Percentiles rank a stretch among this genome's conserved stretches.
Evolutionary conservation across 495 filamentous ascomycete genomes (phyloP).

Genomic region (Podospora anserina): DNA sequence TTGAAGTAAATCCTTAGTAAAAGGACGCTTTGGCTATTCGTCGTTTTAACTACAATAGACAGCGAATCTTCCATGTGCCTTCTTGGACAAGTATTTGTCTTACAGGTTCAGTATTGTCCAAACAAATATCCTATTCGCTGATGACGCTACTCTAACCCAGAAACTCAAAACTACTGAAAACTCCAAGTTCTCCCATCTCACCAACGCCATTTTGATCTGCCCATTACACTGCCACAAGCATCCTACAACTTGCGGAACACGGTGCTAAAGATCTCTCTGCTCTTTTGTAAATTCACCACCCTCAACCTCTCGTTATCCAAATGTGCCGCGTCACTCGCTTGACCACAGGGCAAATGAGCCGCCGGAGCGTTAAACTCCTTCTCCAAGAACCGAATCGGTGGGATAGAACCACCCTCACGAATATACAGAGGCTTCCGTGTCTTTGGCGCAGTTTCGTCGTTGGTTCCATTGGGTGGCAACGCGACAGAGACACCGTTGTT

Average conservation of each 20-base stretch:
- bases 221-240: neutral
- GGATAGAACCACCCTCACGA: constrained; percentile 91
- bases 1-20: too few relatives aligned
- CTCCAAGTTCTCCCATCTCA: neutral
- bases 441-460: constrained; percentile 27
- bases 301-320: constrained; percentile 90
- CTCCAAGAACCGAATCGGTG: constrained; percentile 88
- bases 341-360: constrained; percentile 90
- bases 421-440: constrained; percentile 74
- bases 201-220: neutral
- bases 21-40: too few relatives aligned
- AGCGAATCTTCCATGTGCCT: too few relatives aligned
- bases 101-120: too few relatives aligned
- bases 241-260: constrained; percentile 61
- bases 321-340: constrained; percentile 92
- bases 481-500: constrained; percentile 6
- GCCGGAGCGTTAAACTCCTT: constrained; percentile 92
- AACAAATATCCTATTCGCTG: neutral
- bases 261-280: constrained; percentile 81
- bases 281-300: constrained; percentile 84
- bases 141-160: neutral
- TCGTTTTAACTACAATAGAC: too few relatives aligned
- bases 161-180: neutral
- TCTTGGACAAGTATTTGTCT: too few relatives aligned
- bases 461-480: constrained; percentile 17